Evolutionary conservation across 78 protist genomes (phyloP).

Genomic region (Guillardia theta): DNA sequence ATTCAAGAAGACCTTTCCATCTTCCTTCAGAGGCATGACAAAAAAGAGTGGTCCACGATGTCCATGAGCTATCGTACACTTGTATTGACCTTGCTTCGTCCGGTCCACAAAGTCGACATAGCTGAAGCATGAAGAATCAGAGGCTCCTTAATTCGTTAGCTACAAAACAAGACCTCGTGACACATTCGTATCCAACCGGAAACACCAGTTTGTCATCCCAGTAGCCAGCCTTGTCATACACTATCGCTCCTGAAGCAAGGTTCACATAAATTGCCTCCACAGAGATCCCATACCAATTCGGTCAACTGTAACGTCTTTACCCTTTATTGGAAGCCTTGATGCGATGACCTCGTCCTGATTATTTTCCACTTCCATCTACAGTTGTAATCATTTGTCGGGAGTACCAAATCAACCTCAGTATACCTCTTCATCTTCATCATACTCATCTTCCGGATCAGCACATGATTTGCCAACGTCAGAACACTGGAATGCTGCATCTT

Average conservation of each 20-base stretch:
- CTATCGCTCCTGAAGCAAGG: neutral
- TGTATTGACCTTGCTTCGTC: neutral
- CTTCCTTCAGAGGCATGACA: too few species aligned
- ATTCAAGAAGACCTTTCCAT: too few species aligned
- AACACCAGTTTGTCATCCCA: neutral
- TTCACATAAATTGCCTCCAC: too few species aligned
- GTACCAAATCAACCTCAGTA: too few species aligned
- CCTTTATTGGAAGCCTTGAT: neutral
- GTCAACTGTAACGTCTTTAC: neutral
- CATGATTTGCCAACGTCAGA: neutral
- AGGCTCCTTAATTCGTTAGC: too few species aligned
- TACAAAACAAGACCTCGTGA: too few species aligned
- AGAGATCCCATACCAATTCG: too few species aligned
- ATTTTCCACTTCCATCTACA: neutral
- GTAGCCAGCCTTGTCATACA: neutral
- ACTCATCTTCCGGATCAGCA: neutral
- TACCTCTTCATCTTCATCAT: neutral
- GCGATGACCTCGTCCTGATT: neutral
- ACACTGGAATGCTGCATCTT: neutral
- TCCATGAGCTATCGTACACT: neutral
- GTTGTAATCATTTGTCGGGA: too few species aligned
- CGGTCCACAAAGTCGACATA: neutral
- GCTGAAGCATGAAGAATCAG: neutral
- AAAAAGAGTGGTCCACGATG: neutral
- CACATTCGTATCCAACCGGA: neutral